phyloP scores from a whole-genome alignment of 192 early-diverging fungal genomes.

The Backusella parvicylindrica region DNA sequence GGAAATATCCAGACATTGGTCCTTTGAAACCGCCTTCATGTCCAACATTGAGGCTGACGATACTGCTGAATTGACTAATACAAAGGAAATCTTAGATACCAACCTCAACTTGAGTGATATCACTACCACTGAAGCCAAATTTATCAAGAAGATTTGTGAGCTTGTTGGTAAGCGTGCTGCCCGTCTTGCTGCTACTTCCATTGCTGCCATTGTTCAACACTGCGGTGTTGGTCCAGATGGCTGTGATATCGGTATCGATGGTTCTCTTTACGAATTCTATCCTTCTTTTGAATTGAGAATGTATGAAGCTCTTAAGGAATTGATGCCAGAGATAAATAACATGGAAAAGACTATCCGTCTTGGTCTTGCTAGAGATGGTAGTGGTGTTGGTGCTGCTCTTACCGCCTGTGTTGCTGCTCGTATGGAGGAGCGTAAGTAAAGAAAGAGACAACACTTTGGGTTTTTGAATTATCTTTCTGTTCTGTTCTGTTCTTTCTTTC shows the following conservation, averaged over 20 bases:
- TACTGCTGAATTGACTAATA: constrained; percentile 55
- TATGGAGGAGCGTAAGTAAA: constrained; percentile 10
- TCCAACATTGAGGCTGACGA: constrained; percentile 75
- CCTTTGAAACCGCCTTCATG: constrained; percentile 79
- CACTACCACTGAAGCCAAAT: constrained; percentile 69
- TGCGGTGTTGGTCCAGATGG: constrained; percentile 46
- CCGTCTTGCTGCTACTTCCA: constrained; percentile 69
- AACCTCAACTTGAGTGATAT: constrained; percentile 62
- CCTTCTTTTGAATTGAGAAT: constrained; percentile 66
- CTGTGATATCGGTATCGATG: constrained; percentile 66
- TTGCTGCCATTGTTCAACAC: constrained; percentile 70
- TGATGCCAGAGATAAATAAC: constrained; percentile 49
- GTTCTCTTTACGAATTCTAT: constrained; percentile 64
- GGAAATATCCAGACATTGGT: constrained; percentile 64
- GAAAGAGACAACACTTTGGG: background rate
- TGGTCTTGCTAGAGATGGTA: constrained; percentile 38
- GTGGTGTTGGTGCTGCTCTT: constrained; percentile 38
- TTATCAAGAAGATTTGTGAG: constrained; percentile 79
- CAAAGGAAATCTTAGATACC: constrained; percentile 69
- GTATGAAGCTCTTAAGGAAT: constrained; percentile 64
- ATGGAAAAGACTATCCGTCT: constrained; percentile 14
- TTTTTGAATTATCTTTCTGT: too few relatives aligned
- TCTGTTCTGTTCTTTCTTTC: background rate
- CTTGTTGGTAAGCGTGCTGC: constrained; percentile 85
- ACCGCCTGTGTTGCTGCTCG: constrained; percentile 29